Evolutionary conservation across 306 rosid species (phyloP).

Genomic region (Prinsepia uniflora): DNA sequence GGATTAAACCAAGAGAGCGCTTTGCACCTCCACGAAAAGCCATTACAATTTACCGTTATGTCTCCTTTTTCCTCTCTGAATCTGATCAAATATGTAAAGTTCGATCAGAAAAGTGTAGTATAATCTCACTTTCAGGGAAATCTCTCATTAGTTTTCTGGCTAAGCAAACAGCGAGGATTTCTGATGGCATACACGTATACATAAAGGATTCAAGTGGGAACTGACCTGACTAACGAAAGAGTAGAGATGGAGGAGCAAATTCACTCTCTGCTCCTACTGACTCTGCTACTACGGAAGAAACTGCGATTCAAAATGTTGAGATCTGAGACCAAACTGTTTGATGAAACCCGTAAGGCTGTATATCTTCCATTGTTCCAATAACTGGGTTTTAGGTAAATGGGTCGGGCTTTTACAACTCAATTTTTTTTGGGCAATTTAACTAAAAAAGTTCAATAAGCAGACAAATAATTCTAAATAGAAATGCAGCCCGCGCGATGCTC

Average conservation of each 20-base stretch:
- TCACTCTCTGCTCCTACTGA: neutral
- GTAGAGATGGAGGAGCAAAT: neutral
- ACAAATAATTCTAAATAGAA: no score
- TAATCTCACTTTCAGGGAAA: no score
- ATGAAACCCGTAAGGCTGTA: neutral
- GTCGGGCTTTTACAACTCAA: neutral
- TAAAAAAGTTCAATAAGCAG: no score
- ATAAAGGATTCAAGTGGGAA: neutral
- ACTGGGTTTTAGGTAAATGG: neutral
- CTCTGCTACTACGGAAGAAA: neutral
- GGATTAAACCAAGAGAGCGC: slow-evolving; percentile 33
- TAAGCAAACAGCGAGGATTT: neutral
- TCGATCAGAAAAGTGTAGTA: slow-evolving; percentile 4
- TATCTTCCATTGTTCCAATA: neutral
- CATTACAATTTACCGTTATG: slow-evolving; percentile 22
- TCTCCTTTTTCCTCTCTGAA: neutral
- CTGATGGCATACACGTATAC: neutral
- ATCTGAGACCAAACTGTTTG: neutral
- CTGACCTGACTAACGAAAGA: neutral
- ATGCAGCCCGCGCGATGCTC: no score
- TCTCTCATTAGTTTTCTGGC: neutral
- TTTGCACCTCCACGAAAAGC: slow-evolving; percentile 36
- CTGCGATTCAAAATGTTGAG: neutral
- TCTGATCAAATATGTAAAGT: neutral
- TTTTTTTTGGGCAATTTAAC: neutral